Conservation (phyloP, 495 filamentous ascomycete species). For the Pseudevernia furfuracea region DNA sequence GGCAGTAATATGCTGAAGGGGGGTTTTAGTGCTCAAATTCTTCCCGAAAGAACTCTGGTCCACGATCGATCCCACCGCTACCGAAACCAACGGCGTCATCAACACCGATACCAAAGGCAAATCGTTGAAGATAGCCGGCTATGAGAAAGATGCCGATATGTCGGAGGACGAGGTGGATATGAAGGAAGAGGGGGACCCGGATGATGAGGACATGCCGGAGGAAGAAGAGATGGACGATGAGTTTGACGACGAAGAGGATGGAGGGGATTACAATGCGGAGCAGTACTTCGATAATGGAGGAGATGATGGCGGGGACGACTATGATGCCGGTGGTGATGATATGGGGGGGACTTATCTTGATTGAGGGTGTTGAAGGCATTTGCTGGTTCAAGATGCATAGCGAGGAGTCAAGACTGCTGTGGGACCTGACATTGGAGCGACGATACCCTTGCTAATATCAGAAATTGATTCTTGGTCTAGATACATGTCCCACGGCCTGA, state of each 20-base stretch:
- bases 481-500: not conserved
- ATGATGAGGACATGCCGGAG: slow-evolving; percentile 34
- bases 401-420: not conserved
- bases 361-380: not conserved
- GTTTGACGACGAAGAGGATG: slow-evolving; percentile 50
- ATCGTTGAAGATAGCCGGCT: slow-evolving; percentile 7
- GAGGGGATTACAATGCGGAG: slow-evolving; percentile 56
- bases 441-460: slow-evolving; percentile 10
- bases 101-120: slow-evolving; percentile 36
- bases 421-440: not conserved
- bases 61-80: slow-evolving; percentile 39
- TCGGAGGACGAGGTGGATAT: slow-evolving; percentile 14
- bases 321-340: slow-evolving; percentile 41
- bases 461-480: not conserved
- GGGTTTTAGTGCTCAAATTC: slow-evolving; percentile 41
- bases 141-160: slow-evolving; percentile 4
- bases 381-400: not conserved
- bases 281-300: slow-evolving; percentile 59
- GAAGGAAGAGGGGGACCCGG: slow-evolving; percentile 41
- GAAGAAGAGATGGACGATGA: slow-evolving; percentile 52
- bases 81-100: slow-evolving; percentile 14
- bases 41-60: slow-evolving; percentile 52
- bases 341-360: slow-evolving; percentile 40
- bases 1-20: not conserved
- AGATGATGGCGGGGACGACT: slow-evolving; percentile 48